A percentile compares a stretch with the other conserved stretches of the same genome.
Conservation (phyloP, 2,329 filamentous ascomycete genomes). For the Aureobasidium sp. region DNA sequence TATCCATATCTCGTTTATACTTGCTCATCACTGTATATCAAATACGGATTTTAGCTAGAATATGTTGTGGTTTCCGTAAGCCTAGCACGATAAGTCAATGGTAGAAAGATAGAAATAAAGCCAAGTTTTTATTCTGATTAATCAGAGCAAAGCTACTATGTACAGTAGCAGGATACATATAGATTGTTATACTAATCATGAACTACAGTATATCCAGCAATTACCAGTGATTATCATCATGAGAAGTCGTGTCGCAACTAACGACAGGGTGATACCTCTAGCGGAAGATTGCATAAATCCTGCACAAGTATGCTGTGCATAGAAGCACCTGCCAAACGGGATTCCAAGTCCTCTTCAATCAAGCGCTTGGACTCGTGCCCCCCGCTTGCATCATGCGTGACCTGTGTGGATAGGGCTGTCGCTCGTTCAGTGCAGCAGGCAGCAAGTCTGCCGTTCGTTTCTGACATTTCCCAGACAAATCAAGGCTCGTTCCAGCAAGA, state of each 20-base stretch:
- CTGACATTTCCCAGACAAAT: background rate
- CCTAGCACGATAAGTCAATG: no score
- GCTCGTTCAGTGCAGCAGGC: background rate
- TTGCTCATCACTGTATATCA: no score
- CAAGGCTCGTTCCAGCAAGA: background rate
- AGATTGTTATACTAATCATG: accelerated
- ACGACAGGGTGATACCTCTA: background rate
- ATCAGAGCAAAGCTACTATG: no score
- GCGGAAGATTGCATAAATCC: background rate
- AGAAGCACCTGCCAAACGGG: background rate
- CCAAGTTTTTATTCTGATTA: no score
- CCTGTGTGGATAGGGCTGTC: background rate
- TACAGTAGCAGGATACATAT: background rate
- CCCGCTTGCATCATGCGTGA: conserved; percentile 5
- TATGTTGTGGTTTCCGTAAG: no score
- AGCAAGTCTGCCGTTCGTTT: background rate
- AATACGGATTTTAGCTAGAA: no score
- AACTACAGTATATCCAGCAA: accelerated
- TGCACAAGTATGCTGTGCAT: background rate
- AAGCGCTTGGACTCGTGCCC: background rate
- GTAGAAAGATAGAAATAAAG: no score
- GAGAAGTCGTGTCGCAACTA: background rate
- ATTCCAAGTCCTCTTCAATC: background rate
- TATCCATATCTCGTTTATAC: no score
- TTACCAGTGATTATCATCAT: background rate